Base-by-base conservation (phyloP, 768 basidiomycete genomes). In the button mushroom (Agaricus bisporus) region DNA sequence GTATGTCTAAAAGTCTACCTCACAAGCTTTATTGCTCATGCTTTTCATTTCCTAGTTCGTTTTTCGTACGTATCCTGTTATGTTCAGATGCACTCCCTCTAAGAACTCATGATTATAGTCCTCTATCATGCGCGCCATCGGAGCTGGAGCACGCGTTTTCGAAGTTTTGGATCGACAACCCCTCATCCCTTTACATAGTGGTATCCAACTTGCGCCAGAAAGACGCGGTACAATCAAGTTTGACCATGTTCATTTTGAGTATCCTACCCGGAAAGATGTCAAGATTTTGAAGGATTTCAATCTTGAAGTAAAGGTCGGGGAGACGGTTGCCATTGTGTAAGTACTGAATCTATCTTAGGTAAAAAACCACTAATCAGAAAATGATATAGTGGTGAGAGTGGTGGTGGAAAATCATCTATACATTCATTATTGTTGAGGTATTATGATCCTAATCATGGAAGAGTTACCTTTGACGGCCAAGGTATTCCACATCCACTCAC, bases 121-220 rank as follows among this genome's bases (percentile, higher is more conserved):
- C 9, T 94, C 92, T 38, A 85, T 98, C 51, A 98, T 98, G 95
- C 91, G 92, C 49, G 95, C 91, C 50, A 84, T 98, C 48, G 95
- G 95, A 53, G 95, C 95, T 1, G 91, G 92, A 15, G 80, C 82
- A 0, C 87, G 95, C 18, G 86, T 98, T n/a, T 98, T 98, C 66
- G 92, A 95, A 58, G 81, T 98, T 14, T 74, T 98, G 9, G 92
- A 92, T 61, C 82, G 92, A 42, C 69, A 73, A 28, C 89, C 94
- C 14, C 79, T 78, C 29, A 89, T 97, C 59, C 79, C 80, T 3
- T 79, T 86, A 4, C 73, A 75, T 32, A 68, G 70, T 14, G 95
- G 95, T 2, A 66, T 79, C 14, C 68, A 73, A 1, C 68, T 95
- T 29, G 63, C 78, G 29, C 66, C 78, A 10, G 63, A 75, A 20